These are phyloP conservation scores for Polytolypa hystricis DNA, from an alignment of 2,329 filamentous ascomycete species.

Conservation along the genomic window DNA sequence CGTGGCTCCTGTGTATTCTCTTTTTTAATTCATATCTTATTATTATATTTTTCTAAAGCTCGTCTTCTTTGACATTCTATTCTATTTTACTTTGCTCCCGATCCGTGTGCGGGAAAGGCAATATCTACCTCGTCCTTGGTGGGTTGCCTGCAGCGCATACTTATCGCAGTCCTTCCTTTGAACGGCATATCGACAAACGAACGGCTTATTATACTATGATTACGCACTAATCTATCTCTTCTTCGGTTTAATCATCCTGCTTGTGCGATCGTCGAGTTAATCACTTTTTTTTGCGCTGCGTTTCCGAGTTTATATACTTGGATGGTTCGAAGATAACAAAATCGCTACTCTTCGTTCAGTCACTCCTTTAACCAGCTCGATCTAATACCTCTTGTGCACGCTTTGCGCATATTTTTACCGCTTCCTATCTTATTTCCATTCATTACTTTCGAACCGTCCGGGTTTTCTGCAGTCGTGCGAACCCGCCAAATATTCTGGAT, in stretches of 20 bases:
- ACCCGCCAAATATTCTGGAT: background rate
- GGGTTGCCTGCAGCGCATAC: too few species aligned
- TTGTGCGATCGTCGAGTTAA: constrained; percentile 4
- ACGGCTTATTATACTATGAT: constrained; percentile 2
- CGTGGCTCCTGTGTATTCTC: background rate
- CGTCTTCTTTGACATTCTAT: too few species aligned
- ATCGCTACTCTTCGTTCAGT: background rate
- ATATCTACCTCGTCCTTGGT: constrained; percentile 9
- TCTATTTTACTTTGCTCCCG: constrained; percentile 13
- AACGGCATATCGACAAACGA: constrained; percentile 10
- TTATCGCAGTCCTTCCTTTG: constrained; percentile 28
- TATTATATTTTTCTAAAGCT: too few species aligned
- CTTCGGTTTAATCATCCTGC: background rate
- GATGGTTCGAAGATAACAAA: background rate
- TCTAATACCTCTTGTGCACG: background rate
- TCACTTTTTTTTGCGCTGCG: background rate
- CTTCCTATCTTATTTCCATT: background rate
- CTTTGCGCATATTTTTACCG: constrained; percentile 4
- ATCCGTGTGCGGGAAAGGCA: constrained; percentile 16
- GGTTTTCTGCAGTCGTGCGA: background rate
- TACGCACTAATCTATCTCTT: constrained; percentile 1
- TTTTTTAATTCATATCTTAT: too few species aligned
- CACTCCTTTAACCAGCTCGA: constrained; percentile 2
- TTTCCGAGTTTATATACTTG: background rate
- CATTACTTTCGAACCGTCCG: background rate